phyloP scores from a whole-genome alignment of 441 rosid genomes.

The Corymbia calophylla region DNA sequence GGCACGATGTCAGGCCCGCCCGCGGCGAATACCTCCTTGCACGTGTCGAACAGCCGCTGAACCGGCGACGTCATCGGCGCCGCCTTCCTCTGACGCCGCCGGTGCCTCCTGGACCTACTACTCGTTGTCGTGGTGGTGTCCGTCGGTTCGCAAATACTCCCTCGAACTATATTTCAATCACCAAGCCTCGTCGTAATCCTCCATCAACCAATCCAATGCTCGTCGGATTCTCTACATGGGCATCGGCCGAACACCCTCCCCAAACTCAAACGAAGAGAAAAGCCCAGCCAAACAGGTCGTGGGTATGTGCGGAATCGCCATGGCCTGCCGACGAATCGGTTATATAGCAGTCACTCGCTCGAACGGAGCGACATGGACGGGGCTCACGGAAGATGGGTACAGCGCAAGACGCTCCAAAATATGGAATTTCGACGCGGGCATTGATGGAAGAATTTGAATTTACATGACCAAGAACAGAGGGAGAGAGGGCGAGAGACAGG shows the following conservation, averaged over 20 bases:
- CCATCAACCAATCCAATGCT: constrained; percentile 32
- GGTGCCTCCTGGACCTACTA: constrained; percentile 32
- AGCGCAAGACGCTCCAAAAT: not conserved
- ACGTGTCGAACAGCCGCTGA: constrained; percentile 61
- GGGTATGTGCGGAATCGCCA: not conserved
- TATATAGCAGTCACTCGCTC: not conserved
- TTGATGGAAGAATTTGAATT: not conserved
- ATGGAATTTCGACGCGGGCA: not conserved
- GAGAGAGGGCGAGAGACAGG: not conserved
- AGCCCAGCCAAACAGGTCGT: not conserved
- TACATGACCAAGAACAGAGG: not conserved
- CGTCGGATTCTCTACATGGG: not conserved
- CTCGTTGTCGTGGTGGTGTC: constrained; percentile 9
- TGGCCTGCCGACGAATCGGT: not conserved
- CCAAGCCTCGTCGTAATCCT: constrained; percentile 44
- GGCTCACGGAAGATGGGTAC: not conserved
- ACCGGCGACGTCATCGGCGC: constrained; percentile 22
- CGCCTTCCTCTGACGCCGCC: constrained; percentile 19
- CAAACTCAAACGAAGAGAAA: not conserved
- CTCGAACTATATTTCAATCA: constrained; percentile 2
- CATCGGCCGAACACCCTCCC: not conserved
- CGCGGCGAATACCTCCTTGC: constrained; percentile 57
- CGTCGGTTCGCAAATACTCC: constrained; percentile 22
- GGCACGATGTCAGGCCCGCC: constrained; percentile 53
- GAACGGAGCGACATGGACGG: not conserved